Evolutionary conservation across 805 yeast genomes (phyloP).

Genomic region (Wilhelminamyces savonicus): DNA sequence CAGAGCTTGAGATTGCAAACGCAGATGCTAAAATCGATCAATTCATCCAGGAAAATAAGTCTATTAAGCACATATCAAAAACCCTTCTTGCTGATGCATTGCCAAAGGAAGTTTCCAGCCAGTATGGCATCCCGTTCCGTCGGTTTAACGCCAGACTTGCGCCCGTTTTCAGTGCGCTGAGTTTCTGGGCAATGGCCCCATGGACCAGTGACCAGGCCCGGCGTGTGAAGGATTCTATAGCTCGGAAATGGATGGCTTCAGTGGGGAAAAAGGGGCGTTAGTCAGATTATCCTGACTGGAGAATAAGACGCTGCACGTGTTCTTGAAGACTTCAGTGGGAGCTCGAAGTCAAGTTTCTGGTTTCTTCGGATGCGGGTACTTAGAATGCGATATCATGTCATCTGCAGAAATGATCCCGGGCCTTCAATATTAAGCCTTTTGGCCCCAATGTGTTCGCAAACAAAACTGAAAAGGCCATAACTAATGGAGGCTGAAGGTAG

Average conservation of each 20-base stretch:
- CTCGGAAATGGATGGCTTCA: conserved; percentile 54
- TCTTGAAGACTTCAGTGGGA: too few species aligned
- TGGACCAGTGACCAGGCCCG: conserved; percentile 47
- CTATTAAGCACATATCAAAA: conserved; percentile 6
- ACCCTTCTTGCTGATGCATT: conserved; percentile 5
- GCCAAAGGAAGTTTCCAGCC: conserved; percentile 19
- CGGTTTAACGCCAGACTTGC: conserved; percentile 17
- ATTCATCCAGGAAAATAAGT: conserved; percentile 4
- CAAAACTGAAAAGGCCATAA: too few species aligned
- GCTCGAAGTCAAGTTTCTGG: too few species aligned
- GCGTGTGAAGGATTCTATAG: conserved; percentile 46
- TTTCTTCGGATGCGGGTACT: too few species aligned
- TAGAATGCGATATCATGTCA: too few species aligned
- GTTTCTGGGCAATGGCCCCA: conserved; percentile 61
- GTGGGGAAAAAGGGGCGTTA: too few species aligned
- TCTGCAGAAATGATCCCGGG: too few species aligned
- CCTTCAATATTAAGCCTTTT: too few species aligned
- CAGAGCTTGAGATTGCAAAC: not conserved
- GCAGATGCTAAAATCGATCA: conserved; percentile 5
- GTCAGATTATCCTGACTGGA: too few species aligned
- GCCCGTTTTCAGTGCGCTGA: conserved; percentile 12
- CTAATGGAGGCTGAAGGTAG: too few species aligned
- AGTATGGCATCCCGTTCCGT: conserved; percentile 14
- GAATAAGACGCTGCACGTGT: too few species aligned
- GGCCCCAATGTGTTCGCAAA: too few species aligned